Base-by-base conservation (phyloP, 2,329 filamentous ascomycete species). In the Aspergillus fumigatus region DNA sequence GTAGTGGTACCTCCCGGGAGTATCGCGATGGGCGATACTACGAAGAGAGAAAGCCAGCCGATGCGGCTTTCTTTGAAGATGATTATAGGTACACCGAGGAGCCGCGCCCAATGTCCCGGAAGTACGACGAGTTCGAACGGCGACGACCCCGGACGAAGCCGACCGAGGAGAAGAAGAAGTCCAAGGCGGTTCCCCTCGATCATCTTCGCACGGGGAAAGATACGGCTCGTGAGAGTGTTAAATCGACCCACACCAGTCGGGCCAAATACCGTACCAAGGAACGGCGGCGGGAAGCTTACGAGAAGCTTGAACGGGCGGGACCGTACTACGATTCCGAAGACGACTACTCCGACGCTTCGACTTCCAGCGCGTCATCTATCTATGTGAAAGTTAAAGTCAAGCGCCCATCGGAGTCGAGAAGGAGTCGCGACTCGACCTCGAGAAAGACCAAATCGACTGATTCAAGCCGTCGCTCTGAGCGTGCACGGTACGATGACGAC, bases 241-340 rank as follows among this genome's bases (percentile, higher is more conserved):
- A 70, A 55, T 62, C 68, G 7, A 64, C 62, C 26, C 70, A 70
- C 58, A 63, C 69, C 50, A 68, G 70, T 56, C 70, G 69, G 35
- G 72, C 68, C 52, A 78, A 75, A 65, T 64, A 62, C 58, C 72
- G 73, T 53, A 76, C 75, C 59, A 76, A 72, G 60, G 76, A 78
- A 62, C 73, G 75, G 52, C 72, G 66, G 54, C 72, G 70, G 54
- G 75, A 77, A 52, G 63, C 64, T 47, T 72, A 67, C 38, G 73
- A 75, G 29, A 79, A 78, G 59, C 68, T 71, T 52, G 70, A 70
- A 27, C 66, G 64, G 26, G 59, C 64, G 38, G 64, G 61, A 19
- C 43, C 67, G 3, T 70, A 67, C 56, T 65, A 68, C 7, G 70
- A 70, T n/a, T 67, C 69, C 7, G 72, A 71, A 32, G 69, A 69